Base-by-base conservation (phyloP, 2,329 filamentous ascomycete genomes). In the Colletotrichum godetiae region DNA sequence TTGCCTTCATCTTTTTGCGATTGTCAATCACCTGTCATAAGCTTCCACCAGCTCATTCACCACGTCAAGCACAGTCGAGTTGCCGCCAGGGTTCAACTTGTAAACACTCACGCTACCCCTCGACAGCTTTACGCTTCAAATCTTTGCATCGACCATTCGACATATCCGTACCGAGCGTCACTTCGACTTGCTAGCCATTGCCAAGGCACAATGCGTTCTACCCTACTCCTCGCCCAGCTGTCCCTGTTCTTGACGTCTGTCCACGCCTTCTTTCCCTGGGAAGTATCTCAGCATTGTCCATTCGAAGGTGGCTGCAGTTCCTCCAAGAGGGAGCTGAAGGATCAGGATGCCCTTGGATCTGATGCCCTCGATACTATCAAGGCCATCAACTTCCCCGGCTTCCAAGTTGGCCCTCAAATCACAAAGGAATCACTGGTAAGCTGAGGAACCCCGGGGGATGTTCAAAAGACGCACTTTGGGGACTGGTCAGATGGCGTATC, bases 201-300 rank as follows among this genome's bases (percentile, higher is more conserved):
- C n/a, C 31, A 68, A 22, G 7, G 15, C 80, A 81, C 76, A 74
- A 89, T 89, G 87, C 82, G 82, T 75, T 77, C 82, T 67, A 64
- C 84, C 72, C 76, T 89, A 56, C 77, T 86, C 72, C 85, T 86
- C 77, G 42, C 42, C 8, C 42, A 49, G 42, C 78, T 90, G 78
- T 83, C 86, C 76, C 78, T 89, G 78, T 88, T 85, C 81, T 81
- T 84, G 67, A 81, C 84, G 52, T 79, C 82, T 62, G 82, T 82
- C 67, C 79, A 84, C 65, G 88, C 88, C 65, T 88, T 90, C 78
- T 87, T 81, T 61, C 85, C 85, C 5, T 88, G 84, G 78, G 35
- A 27, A 19, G 79, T 78, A 27, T 86, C 86, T 10, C 69, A 71
- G 29, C 76, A 76, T 49, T 22, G 74, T 76, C 57, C 80, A 79